Evolutionary conservation across 2,329 filamentous ascomycete genomes (phyloP), one percentile per base, ranked within the genome.

Genomic region (Epichloe bromicola): DNA sequence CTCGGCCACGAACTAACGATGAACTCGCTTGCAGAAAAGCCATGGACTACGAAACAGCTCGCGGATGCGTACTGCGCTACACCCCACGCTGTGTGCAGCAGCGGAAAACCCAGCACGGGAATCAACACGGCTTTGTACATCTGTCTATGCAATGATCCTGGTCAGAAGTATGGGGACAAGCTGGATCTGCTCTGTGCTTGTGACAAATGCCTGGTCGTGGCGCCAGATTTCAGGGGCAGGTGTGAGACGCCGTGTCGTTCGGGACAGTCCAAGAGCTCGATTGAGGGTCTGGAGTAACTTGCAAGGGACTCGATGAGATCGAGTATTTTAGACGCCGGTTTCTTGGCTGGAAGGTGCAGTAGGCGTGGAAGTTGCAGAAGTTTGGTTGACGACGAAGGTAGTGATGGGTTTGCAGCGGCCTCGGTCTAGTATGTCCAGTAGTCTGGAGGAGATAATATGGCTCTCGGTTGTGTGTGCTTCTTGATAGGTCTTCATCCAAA

Each of bases 141-240:
- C 49, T 70, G 68, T 45, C 63, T 70, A 42, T 70, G 68, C 46
- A 60, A 63, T 1, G 56, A 60, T 33, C 51, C 56, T 1, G 59
- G 65, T 6, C 63, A 67, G 50, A 55, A 65, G 14, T 50, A 64
- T 12, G 68, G 67, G 10, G 60, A 61, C 26, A 51, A 61, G 51
- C 54, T 70, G 39, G 63, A 70, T 33, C 60, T 70, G n/a, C 49
- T 70, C 10, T 69, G 67, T 51, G 64, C 66, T 2, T 70, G 68
- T 51, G 67, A 69, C 49, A 63, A 60, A 50, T 70, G 68, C 52
- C 59, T 70, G 38, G 67, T 68, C 38, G 59, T 67, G 48, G 63
- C 61, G 11, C 68, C 68, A 0, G 68, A 70, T 49, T 70, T 61
- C 44, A 60, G 69, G 53, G 68, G 67, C 42, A 62, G 68, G 17